phyloP scores from a whole-genome alignment of 2,329 filamentous ascomycete species.

The Penicillium digitatum region DNA sequence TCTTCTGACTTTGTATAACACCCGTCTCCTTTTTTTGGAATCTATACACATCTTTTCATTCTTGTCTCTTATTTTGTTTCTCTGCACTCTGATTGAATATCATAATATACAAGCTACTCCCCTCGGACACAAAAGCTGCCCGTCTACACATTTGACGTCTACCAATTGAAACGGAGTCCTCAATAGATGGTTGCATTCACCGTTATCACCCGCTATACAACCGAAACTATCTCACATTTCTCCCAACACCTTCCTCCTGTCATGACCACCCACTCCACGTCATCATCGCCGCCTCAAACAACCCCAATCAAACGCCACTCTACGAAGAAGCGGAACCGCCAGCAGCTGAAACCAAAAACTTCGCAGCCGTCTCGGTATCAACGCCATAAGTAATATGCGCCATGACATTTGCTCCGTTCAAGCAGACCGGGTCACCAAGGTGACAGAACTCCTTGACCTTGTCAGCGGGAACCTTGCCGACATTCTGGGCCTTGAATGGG shows the following conservation, averaged over 20 bases:
- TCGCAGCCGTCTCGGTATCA: constrained; percentile 37
- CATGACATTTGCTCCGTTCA: constrained; percentile 42
- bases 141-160: background rate
- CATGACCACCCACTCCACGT: background rate
- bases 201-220: background rate
- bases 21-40: constrained; percentile 10
- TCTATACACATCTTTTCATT: constrained; percentile 8
- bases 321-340: constrained; percentile 9
- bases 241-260: too few species aligned
- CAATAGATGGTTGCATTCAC: background rate
- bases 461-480: constrained; percentile 38
- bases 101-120: background rate
- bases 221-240: background rate
- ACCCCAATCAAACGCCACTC: background rate
- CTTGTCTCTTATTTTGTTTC: background rate
- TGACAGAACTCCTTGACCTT: constrained; percentile 51
- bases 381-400: constrained; percentile 42
- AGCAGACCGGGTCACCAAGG: constrained; percentile 50
- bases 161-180: background rate
- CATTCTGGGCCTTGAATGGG: constrained; percentile 42
- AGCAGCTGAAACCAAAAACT: constrained; percentile 34
- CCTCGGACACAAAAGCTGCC: background rate
- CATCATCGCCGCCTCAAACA: background rate
- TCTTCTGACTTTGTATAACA: constrained; percentile 21
- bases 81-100: background rate